These are phyloP conservation scores for Anthostomella pinea DNA, from an alignment of 2,329 filamentous ascomycete genomes.

Conservation along the genomic window DNA sequence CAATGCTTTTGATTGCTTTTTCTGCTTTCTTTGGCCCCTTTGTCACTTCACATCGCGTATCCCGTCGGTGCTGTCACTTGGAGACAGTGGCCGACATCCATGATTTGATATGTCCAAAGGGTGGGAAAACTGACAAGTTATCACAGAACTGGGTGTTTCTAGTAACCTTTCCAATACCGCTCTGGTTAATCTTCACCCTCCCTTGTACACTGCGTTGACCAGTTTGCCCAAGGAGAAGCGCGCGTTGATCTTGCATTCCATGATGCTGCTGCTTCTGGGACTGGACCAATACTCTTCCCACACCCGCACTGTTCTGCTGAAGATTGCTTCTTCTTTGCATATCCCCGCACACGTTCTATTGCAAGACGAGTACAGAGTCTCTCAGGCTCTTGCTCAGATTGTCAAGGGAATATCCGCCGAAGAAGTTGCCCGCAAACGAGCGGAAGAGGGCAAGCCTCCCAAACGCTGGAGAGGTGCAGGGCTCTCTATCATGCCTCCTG, in stretches of 20 bases:
- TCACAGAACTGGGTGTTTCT: constrained; percentile 29
- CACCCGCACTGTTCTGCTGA: constrained; percentile 68
- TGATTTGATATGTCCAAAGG: too few species aligned
- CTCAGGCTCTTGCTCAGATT: constrained; percentile 69
- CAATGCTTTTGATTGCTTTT: background rate
- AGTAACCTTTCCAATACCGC: constrained; percentile 48
- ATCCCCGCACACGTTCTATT: constrained; percentile 63
- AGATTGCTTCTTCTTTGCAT: constrained; percentile 68
- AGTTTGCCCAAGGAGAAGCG: constrained; percentile 59
- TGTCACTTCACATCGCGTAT: too few species aligned
- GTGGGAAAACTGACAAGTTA: constrained; percentile 17
- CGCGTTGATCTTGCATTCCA: constrained; percentile 66
- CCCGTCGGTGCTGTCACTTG: too few species aligned
- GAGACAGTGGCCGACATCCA: too few species aligned
- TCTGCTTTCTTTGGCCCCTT: background rate
- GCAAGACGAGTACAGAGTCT: constrained; percentile 72
- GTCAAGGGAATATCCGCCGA: constrained; percentile 68
- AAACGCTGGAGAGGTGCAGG: constrained; percentile 46
- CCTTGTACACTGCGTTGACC: constrained; percentile 59
- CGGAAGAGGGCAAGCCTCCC: constrained; percentile 61
- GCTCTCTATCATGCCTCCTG: constrained; percentile 52
- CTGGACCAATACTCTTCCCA: constrained; percentile 75
- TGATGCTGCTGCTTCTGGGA: constrained; percentile 71
- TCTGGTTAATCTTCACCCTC: constrained; percentile 52
- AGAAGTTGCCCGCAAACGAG: constrained; percentile 60